Conservation (phyloP, 768 basidiomycete species). For the Clathrus columnatus region DNA sequence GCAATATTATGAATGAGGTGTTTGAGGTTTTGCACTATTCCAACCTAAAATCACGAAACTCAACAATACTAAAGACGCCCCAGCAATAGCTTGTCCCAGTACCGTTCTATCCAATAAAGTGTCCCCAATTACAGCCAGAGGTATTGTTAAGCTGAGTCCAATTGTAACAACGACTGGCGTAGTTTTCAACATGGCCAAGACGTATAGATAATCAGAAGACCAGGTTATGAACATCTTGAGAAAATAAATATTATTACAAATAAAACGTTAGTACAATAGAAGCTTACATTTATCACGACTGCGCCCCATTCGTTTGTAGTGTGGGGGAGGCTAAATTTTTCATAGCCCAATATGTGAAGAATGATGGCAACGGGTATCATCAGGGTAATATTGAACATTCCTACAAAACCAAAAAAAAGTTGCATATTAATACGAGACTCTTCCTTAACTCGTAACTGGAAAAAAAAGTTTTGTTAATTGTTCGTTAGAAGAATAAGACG, state of each 20-base stretch:
- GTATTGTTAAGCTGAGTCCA: conserved; percentile 89
- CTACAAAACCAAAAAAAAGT: conserved; percentile 91
- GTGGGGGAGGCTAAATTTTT: conserved; percentile 65
- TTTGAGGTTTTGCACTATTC: conserved; percentile 19
- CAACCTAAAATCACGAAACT: conserved; percentile 72
- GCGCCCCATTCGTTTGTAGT: conserved; percentile 39
- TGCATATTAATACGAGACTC: conserved; percentile 89
- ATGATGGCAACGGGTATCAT: conserved; percentile 73
- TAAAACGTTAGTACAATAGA: conserved; percentile 7
- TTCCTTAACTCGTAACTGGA: conserved; percentile 50
- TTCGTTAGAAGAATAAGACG: neutral
- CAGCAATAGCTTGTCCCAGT: conserved; percentile 52
- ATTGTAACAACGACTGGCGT: conserved; percentile 90
- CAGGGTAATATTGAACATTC: conserved; percentile 69
- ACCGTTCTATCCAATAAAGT: conserved; percentile 51
- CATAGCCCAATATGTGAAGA: conserved; percentile 64
- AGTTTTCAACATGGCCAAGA: conserved; percentile 92
- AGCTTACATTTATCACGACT: conserved; percentile 47
- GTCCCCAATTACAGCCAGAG: conserved; percentile 82
- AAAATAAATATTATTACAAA: neutral
- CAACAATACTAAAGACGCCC: conserved; percentile 66
- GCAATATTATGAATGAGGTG: neutral
- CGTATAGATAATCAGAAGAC: conserved; percentile 78
- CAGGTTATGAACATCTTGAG: conserved; percentile 74
- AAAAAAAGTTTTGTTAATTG: neutral